These are phyloP conservation scores for Macrolepiota albuminosa DNA, from an alignment of 768 basidiomycete genomes.

Conservation along the genomic window DNA sequence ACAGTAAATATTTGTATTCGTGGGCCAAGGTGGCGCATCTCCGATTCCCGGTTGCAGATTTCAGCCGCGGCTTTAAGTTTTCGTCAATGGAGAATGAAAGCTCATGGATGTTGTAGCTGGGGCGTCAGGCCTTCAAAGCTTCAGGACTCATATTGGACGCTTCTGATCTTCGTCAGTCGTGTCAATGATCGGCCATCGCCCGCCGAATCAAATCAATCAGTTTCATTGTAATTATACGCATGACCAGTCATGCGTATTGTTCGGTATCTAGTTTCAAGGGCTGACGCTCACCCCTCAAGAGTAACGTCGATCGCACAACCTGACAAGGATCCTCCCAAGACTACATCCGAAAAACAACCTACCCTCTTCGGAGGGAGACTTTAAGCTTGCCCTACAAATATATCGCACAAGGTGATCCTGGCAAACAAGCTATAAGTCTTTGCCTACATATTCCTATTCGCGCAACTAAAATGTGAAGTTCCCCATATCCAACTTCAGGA, in stretches of 20 bases:
- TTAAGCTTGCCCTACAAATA: neutral
- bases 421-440: conserved; percentile 6
- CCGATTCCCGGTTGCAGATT: neutral
- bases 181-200: too few relatives aligned
- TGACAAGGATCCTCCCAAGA: neutral
- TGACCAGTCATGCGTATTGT: neutral
- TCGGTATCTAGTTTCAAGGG: neutral
- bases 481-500: conserved; percentile 7
- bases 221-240: neutral
- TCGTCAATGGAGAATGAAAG: neutral
- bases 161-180: neutral
- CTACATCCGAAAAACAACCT: neutral
- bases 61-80: too few relatives aligned
- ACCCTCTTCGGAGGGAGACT: conserved; percentile 7
- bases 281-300: neutral
- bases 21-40: neutral
- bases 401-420: conserved; percentile 6
- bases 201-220: too few relatives aligned
- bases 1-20: too few relatives aligned
- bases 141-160: neutral
- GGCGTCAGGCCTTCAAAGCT: too few relatives aligned
- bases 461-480: neutral
- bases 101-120: too few relatives aligned
- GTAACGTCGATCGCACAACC: neutral
- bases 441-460: conserved; percentile 7